Base-by-base conservation (phyloP, 2,329 filamentous ascomycete genomes). In the Pseudogymnoascus sp. region DNA sequence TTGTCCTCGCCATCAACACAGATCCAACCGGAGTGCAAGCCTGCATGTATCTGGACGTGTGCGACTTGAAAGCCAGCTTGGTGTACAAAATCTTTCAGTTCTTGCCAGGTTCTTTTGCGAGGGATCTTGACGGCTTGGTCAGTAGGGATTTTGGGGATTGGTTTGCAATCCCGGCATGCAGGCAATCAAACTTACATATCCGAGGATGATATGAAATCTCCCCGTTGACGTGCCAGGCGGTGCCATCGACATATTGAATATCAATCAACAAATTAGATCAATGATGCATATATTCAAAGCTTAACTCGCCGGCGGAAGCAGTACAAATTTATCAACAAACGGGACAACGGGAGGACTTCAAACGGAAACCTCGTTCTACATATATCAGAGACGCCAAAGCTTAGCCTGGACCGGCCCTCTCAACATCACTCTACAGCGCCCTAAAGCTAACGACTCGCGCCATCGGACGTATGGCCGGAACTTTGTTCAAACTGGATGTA, bases 151-250 rank as follows among this genome's bases (percentile, higher is more conserved):
- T 55, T 55, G 29, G n/a, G 48, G 15, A 5, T 13, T 21, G 29
- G 48, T 21, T 55, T 55, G 29, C 48, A 33, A 35, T 33, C 29
- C 15, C 29, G 15, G 15, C 48, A 55, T 33, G 48, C 48, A 55
- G 48, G 29, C 7, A 55, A 21, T 21, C n/a, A 55, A 33, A 35
- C 48, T 55, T 27, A 55, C 48, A 55, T 55, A 55, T 55, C 48
- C 48, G 48, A 55, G 48, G 48, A 55, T 55, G 48, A 55, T 55
- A 55, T 55, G 48, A 55, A 55, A 55, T 55, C 48, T 55, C 48
- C 48, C 48, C 48, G 48, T 55, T 35, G 48, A 55, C 48, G 48
- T 55, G 48, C 48, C 48, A 55, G 48, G 48, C 48, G 48, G 48
- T 55, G 48, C 48, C 48, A 55, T 55, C 48, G 48, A 55, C 48